Percentiles rank a stretch among this genome's conserved stretches.
These are phyloP conservation scores for Arctostaphylos glauca DNA, from an alignment of 148 eudicot species.

Conservation along the genomic window DNA sequence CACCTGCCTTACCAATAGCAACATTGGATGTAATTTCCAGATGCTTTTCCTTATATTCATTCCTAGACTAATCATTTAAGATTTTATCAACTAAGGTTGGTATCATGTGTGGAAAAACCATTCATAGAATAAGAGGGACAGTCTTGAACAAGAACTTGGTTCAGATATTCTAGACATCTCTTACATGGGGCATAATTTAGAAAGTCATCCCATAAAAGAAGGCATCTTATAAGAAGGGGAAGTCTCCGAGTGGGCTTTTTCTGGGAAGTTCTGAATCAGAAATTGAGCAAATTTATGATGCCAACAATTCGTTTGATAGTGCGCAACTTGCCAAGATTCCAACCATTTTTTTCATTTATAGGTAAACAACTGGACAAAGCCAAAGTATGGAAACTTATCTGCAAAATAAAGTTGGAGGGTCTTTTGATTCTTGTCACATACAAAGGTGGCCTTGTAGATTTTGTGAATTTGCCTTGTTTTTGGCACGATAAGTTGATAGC, in stretches of 20 bases:
- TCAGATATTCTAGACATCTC: background rate
- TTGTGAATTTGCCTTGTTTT: background rate
- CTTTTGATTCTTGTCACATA: background rate
- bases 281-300: background rate
- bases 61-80: background rate
- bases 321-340: background rate
- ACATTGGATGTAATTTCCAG: background rate
- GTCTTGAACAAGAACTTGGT: background rate
- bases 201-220: background rate
- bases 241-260: background rate
- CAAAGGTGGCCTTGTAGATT: background rate
- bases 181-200: background rate
- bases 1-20: background rate
- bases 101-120: background rate
- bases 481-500: background rate
- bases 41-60: background rate
- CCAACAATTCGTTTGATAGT: background rate
- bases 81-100: background rate
- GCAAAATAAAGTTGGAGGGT: background rate
- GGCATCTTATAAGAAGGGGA: background rate
- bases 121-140: background rate
- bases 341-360: background rate
- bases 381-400: background rate
- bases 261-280: background rate
- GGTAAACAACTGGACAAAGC: background rate